Base-by-base conservation (phyloP, 768 basidiomycete species). In the Leucosporidium scottii region DNA sequence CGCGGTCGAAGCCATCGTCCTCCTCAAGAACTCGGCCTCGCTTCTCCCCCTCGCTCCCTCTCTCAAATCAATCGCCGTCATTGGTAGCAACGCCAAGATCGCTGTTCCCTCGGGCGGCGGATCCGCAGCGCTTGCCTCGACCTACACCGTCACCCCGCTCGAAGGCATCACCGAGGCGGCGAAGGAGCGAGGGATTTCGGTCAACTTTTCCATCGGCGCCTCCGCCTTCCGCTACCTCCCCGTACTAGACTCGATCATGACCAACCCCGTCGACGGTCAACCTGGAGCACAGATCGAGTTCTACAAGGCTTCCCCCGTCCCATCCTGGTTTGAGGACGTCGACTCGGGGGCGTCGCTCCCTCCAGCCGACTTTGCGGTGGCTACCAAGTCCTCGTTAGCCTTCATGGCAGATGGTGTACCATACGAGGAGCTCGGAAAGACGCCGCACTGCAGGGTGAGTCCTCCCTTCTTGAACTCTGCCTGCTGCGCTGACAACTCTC, bases 1-100 rank as follows among this genome's bases (percentile, higher is more conserved):
- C 79, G 12, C 81, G 76, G 12, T 69, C 78, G 34, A 69, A 81
- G 36, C 81, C 80, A 75, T 83, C 81, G 74, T 84, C 79, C 82
- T 84, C 80, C 73, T 80, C 80, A 67, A 71, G 77, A 54, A 84
- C 82, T 48, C 78, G 74, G 6, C 58, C 50, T 71, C 21, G 20
- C 44, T 67, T 27, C 66, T 71, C 79, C 78, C 74, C 82, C 75
- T 72, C 74, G 77, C 56, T 59, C 49, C 78, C 4, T 69, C 66
- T 1, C 13, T 36, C 61, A 66, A 71, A 59, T 72, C 72, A 56
- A 70, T 75, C 58, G 74, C 74, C 49, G 75, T 76, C 47, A 72
- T 74, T 47, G 78, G 76, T 13, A 69, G 72, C 4, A 74, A 79
- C 68, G 80, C 79, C 47, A 78, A 78, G 54, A 68, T 76, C 34